Conservation (phyloP, 805 yeast species). For the Suhomyces emberorum region DNA sequence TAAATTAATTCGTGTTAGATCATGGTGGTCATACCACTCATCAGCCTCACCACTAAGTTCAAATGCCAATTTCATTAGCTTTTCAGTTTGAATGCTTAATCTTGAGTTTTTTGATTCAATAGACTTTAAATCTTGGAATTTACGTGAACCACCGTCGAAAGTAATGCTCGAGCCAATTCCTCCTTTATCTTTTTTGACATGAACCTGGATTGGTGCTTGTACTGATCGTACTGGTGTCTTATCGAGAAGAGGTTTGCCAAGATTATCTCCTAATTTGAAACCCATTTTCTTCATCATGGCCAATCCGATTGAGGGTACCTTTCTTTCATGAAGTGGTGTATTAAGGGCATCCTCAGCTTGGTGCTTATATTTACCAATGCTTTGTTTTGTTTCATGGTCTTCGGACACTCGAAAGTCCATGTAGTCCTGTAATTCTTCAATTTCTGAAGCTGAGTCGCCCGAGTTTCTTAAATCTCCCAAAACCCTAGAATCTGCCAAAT, state of each 20-base stretch:
- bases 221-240: neutral
- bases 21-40: conserved; percentile 21
- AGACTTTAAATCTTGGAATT: conserved; percentile 13
- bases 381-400: neutral
- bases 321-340: conserved; percentile 7
- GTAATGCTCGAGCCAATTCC: conserved; percentile 18
- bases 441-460: no score
- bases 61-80: conserved; percentile 41
- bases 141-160: conserved; percentile 8
- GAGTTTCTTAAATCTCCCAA: no score
- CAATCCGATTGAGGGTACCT: conserved; percentile 37
- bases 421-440: neutral
- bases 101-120: conserved; percentile 11
- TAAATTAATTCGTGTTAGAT: conserved; percentile 26
- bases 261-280: conserved; percentile 43
- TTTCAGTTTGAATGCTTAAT: conserved; percentile 12
- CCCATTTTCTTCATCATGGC: conserved; percentile 61
- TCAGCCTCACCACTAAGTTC: conserved; percentile 39
- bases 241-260: conserved; percentile 42
- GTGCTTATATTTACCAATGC: no score
- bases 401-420: neutral
- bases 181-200: conserved; percentile 12
- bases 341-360: conserved; percentile 5
- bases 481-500: no score
- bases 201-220: conserved; percentile 15